Evolutionary conservation across 1,139 yeast species (phyloP), one percentile per base, ranked within the genome.

Genomic region (Debaryomyces sp.): DNA sequence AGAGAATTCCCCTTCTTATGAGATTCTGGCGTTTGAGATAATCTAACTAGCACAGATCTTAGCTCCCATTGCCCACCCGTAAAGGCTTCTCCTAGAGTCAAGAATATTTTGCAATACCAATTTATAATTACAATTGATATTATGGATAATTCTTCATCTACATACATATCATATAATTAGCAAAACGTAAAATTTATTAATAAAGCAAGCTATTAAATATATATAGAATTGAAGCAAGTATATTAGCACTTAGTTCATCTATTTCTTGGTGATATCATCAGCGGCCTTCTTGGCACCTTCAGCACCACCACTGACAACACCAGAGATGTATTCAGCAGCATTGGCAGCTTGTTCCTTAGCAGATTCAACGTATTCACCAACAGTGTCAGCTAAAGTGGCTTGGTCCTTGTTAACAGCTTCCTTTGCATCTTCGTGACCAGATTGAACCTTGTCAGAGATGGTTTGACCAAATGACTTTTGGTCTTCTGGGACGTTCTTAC

Each of bases 381-480:
- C 89, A 49, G 85, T 77, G 50, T 84, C 87, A 49, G 75, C 64
- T 43, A 77, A 66, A 22, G 80, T 57, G 54, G 73, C 75, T 37
- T 69, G 58, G 53, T 65, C 43, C 41, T 61, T 59, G 23, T 61
- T 49, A 47, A 63, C 66, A 37, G 70, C 63, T 49, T 65, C 62
- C 58, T 70, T 68, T 54, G 81, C 82, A 49, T 78, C 80, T 48
- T 80, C 83, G 55, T 72, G 75, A 45, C 86, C 86, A 49, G 70
- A 62, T 59, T 73, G 67, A 43, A 63, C 67, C 50, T 62, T 58
- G 71, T 90, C 96, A 57, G 84, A 78, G 35, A 82, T 74, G 54
- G 82, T 73, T 76, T 90, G 97, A 50, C 80, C 63, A 53, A 78
- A 68, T 27, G 92, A 83, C 80, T 89, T 90, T 63, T 85, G 75